Percentiles rank a stretch among this genome's conserved stretches.
phyloP scores from a whole-genome alignment of 2,329 filamentous ascomycete species.

The Penicillium nordicum region DNA sequence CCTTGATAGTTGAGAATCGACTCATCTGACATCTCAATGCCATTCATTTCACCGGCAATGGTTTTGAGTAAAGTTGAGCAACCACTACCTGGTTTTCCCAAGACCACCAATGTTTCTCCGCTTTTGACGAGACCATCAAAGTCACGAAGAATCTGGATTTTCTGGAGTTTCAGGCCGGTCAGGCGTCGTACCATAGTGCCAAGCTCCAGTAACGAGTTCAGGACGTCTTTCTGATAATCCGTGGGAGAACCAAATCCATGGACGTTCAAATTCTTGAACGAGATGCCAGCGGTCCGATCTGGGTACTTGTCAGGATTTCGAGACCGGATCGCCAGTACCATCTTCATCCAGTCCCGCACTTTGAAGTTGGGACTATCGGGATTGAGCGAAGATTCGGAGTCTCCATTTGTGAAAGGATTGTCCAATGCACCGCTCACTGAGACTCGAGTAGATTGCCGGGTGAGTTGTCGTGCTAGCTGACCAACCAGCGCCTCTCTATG shows the following conservation, averaged over 20 bases:
- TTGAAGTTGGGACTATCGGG: slow-evolving; percentile 22
- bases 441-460: slow-evolving; percentile 21
- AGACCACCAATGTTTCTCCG: neutral
- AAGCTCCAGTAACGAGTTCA: slow-evolving; percentile 48
- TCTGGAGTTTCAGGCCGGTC: neutral
- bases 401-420: slow-evolving; percentile 17
- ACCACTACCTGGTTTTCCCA: slow-evolving; percentile 14
- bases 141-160: neutral
- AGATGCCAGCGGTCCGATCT: slow-evolving; percentile 53
- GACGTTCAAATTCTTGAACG: slow-evolving; percentile 62
- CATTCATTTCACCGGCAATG: slow-evolving; percentile 73
- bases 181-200: neutral
- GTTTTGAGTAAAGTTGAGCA: slow-evolving; percentile 81
- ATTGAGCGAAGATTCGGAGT: slow-evolving; percentile 20
- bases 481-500: neutral
- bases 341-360: slow-evolving; percentile 21
- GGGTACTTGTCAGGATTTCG: slow-evolving; percentile 16
- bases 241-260: slow-evolving; percentile 63
- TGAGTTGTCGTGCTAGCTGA: slow-evolving; percentile 11
- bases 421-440: slow-evolving; percentile 13
- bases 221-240: slow-evolving; percentile 65
- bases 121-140: neutral
- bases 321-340: slow-evolving; percentile 19
- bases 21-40: slow-evolving; percentile 64
- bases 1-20: slow-evolving; percentile 74